These are phyloP conservation scores for Zoysia japonica DNA, from an alignment of 176 grass and related monocot species.

Conservation along the genomic window DNA sequence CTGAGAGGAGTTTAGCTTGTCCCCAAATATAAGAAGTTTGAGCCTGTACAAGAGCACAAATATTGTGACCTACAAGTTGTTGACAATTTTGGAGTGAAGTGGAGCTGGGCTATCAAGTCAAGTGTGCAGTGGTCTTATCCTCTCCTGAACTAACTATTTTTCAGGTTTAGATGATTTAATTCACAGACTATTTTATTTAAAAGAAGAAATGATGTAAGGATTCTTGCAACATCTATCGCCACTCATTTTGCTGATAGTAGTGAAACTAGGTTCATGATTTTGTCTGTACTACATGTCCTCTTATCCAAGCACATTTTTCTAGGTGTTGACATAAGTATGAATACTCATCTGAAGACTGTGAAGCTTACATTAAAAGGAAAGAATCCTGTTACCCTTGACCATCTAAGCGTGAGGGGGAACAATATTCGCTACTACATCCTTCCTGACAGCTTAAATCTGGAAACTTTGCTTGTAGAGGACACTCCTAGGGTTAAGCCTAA, in stretches of 20 bases:
- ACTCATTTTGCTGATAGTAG: constrained; percentile 1
- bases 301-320: constrained; percentile 28
- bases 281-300: background rate
- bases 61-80: background rate
- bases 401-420: constrained; percentile 91
- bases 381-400: constrained; percentile 84
- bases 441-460: constrained; percentile 90
- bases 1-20: no score
- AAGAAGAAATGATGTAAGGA: background rate
- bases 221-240: background rate
- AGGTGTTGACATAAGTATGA: constrained; percentile 98
- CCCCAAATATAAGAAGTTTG: no score
- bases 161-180: background rate
- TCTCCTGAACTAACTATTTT: background rate
- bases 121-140: background rate
- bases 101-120: background rate
- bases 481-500: constrained; percentile 84
- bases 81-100: background rate
- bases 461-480: constrained; percentile 89
- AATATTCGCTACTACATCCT: constrained; percentile 95
- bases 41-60: background rate
- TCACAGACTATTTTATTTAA: background rate
- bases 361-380: constrained; percentile 95
- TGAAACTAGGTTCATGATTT: background rate
- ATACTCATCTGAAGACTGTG: constrained; percentile 85